These are phyloP conservation scores for Thraustochytrium striatum DNA, from an alignment of 352 stramenopile genomes.

Conservation along the genomic window DNA sequence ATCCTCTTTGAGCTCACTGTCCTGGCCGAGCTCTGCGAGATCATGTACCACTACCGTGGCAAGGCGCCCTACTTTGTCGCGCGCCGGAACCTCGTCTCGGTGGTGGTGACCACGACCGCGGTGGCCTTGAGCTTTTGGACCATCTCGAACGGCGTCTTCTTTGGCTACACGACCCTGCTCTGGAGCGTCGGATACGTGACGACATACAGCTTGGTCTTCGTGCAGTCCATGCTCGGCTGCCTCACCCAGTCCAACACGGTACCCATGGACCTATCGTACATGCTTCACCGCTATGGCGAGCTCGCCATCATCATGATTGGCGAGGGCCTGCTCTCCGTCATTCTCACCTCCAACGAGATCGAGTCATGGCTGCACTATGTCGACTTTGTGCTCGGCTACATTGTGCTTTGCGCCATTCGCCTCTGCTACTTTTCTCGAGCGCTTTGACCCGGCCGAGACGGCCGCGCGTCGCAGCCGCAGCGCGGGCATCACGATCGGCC, in stretches of 20 bases:
- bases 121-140: too few species aligned
- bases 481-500: neutral
- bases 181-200: neutral
- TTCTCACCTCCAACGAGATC: neutral
- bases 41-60: neutral
- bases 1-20: constrained; percentile 13
- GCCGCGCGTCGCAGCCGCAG: neutral
- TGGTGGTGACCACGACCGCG: neutral
- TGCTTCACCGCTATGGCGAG: constrained; percentile 29
- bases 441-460: neutral
- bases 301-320: constrained; percentile 44
- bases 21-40: neutral
- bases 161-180: neutral
- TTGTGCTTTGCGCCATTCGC: neutral
- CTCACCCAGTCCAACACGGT: neutral
- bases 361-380: neutral
- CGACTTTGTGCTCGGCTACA: constrained; percentile 17
- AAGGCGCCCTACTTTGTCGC: neutral
- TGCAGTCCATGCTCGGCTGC: neutral
- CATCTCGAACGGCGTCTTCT: neutral
- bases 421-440: constrained; percentile 34
- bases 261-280: constrained; percentile 7
- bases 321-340: constrained; percentile 33
- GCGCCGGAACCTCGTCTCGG: neutral
- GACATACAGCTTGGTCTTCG: neutral